phyloP scores from a whole-genome alignment of 2,329 filamentous ascomycete species.

The Mariannaea sp. region DNA sequence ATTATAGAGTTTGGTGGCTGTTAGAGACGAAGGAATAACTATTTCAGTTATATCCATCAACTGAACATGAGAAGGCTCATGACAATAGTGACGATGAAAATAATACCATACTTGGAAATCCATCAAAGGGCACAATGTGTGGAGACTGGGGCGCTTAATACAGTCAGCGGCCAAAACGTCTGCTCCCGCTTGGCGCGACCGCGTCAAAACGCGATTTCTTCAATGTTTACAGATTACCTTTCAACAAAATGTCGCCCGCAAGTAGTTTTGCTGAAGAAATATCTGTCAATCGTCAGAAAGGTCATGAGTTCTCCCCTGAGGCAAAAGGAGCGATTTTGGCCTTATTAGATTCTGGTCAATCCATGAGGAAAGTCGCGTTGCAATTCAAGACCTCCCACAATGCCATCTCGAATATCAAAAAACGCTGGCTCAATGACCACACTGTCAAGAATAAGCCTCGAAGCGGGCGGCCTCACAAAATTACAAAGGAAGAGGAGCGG shows the following conservation, averaged over 20 bases:
- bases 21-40: no score
- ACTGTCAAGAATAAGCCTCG: background rate
- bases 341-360: background rate
- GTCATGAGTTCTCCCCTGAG: background rate
- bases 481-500: background rate
- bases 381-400: background rate
- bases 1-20: no score
- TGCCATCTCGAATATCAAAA: background rate
- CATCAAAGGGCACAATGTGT: no score
- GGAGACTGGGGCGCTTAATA: no score
- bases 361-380: background rate
- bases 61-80: no score
- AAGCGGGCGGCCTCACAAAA: background rate
- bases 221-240: background rate
- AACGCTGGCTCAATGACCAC: background rate
- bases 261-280: background rate
- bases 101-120: no score
- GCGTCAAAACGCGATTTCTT: no score
- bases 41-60: no score
- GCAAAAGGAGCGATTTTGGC: slow-evolving; percentile 3
- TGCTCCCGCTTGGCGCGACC: no score
- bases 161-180: no score
- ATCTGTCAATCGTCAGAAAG: background rate
- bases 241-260: background rate
- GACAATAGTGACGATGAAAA: no score